Conservation (phyloP, 495 filamentous ascomycete genomes). For the Annulohypoxylon nitens region DNA sequence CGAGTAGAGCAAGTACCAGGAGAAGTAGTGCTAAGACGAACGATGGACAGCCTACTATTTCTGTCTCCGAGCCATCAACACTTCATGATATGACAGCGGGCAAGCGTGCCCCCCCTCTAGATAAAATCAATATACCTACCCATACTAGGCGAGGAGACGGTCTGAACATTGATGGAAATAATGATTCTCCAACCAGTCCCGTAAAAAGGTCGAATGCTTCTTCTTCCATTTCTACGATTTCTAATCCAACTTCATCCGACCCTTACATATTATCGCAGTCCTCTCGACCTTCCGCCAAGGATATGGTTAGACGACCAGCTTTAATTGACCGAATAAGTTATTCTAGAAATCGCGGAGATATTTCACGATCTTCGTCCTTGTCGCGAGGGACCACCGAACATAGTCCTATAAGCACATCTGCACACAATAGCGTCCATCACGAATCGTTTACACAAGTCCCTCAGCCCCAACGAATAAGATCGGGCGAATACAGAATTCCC, state of each 20-base stretch:
- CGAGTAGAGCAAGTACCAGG: conserved; percentile 44
- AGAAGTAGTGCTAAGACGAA: conserved; percentile 55
- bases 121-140: conserved; percentile 52
- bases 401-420: conserved; percentile 66
- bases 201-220: conserved; percentile 54
- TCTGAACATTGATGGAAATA: conserved; percentile 56
- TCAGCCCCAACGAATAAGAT: conserved; percentile 57
- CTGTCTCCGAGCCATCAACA: conserved; percentile 53
- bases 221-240: conserved; percentile 28
- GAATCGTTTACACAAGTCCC: conserved; percentile 63
- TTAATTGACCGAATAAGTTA: conserved; percentile 67
- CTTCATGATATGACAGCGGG: conserved; percentile 52
- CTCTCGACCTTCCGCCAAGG: conserved; percentile 41
- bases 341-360: conserved; percentile 54
- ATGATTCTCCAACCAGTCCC: conserved; percentile 59
- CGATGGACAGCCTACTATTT: conserved; percentile 47
- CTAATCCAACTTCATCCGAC: conserved; percentile 45
- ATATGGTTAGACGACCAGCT: conserved; percentile 55
- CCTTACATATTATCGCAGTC: conserved; percentile 42
- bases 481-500: conserved; percentile 63
- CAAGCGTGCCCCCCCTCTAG: conserved; percentile 51
- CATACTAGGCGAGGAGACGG: conserved; percentile 56
- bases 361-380: conserved; percentile 74
- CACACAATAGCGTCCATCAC: conserved; percentile 66
- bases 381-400: conserved; percentile 66